These are phyloP conservation scores for Pichiaceae sp. DNA, from an alignment of 1,139 yeast species.

Conservation along the genomic window DNA sequence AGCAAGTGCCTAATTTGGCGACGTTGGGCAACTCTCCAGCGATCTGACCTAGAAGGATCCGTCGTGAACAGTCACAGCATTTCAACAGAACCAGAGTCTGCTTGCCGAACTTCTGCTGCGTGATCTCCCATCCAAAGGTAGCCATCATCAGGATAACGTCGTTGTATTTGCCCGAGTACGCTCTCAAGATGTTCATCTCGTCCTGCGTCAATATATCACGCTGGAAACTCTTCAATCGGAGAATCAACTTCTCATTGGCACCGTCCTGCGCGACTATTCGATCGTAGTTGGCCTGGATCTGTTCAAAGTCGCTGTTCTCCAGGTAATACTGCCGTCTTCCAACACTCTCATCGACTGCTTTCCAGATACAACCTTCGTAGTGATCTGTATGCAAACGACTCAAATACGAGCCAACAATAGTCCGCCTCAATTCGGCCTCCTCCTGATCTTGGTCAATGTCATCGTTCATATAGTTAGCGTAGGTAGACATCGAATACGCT, in stretches of 20 bases:
- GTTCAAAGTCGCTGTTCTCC: constrained; percentile 17
- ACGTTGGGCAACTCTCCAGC: constrained; percentile 3
- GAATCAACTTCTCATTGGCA: constrained; percentile 10
- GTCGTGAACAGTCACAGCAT: constrained; percentile 27
- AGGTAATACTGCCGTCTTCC: constrained; percentile 18
- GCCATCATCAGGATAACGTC: constrained; percentile 14
- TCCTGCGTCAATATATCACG: neutral
- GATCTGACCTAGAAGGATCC: constrained; percentile 20
- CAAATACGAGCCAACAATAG: constrained; percentile 18
- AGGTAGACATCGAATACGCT: neutral
- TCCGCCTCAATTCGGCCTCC: constrained; percentile 11
- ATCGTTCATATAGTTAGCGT: constrained; percentile 11
- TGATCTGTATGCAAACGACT: constrained; percentile 20
- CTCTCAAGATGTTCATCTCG: constrained; percentile 4
- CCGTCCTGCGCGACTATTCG: constrained; percentile 9
- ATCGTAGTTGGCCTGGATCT: constrained; percentile 14
- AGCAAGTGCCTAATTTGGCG: constrained; percentile 16
- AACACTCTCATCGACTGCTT: constrained; percentile 7
- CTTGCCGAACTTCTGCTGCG: constrained; percentile 20
- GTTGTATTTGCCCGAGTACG: constrained; percentile 5
- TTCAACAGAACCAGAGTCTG: constrained; percentile 18
- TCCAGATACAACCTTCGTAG: constrained; percentile 20
- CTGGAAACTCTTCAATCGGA: constrained; percentile 3
- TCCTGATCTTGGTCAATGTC: constrained; percentile 7
- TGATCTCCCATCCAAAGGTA: constrained; percentile 28